Evolutionary conservation across 768 basidiomycete genomes (phyloP).

Genomic region (Suillus lakei): DNA sequence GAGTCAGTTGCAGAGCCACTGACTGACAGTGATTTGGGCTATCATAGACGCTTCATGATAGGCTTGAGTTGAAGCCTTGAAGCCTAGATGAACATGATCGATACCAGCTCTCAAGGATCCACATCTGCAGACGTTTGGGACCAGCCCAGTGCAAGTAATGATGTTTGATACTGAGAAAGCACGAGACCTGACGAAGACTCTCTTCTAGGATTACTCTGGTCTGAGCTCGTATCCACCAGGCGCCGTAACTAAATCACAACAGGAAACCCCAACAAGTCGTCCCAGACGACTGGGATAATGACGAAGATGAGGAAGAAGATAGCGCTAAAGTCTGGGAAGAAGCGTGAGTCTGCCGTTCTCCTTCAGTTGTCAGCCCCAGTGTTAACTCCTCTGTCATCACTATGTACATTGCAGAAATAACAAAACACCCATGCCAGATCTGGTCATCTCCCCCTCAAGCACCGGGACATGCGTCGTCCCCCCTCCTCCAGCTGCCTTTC

Average conservation of each 20-base stretch:
- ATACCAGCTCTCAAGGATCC: constrained; percentile 7
- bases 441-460: constrained; percentile 50
- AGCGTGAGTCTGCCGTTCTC: constrained; percentile 55
- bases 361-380: constrained; percentile 3
- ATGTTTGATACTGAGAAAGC: neutral
- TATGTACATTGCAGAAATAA: constrained; percentile 49
- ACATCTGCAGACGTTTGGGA: constrained; percentile 15
- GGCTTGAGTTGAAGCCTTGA: neutral
- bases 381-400: neutral
- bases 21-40: neutral
- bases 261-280: constrained; percentile 21
- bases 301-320: constrained; percentile 45
- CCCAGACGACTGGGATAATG: constrained; percentile 66
- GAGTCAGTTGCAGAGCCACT: neutral
- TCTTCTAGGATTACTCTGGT: constrained; percentile 8
- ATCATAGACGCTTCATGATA: constrained; percentile 1
- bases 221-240: neutral
- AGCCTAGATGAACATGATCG: constrained; percentile 1
- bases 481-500: constrained; percentile 59
- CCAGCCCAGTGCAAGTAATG: constrained; percentile 11
- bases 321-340: constrained; percentile 68
- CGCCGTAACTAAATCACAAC: constrained; percentile 3
- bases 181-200: neutral
- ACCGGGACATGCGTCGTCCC: constrained; percentile 47
- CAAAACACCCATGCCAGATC: constrained; percentile 68